phyloP scores from a whole-genome alignment of 805 yeast species.

The Nakazawaea pomicola region DNA sequence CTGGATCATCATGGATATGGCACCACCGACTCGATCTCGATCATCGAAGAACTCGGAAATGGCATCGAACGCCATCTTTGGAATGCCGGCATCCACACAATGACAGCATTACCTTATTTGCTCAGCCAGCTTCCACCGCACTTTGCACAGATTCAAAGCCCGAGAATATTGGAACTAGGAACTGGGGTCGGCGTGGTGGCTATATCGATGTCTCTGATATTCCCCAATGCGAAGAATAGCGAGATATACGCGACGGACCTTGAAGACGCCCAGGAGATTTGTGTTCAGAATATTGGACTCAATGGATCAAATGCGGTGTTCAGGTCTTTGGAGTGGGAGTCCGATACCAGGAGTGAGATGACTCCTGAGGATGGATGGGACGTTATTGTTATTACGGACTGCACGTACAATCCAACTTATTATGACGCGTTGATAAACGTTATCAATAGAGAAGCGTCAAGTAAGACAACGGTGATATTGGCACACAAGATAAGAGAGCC shows the following conservation, averaged over 20 bases:
- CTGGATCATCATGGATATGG: no score
- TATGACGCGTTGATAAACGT: slow-evolving; percentile 30
- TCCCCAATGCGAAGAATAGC: slow-evolving; percentile 15
- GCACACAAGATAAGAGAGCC: slow-evolving; percentile 23
- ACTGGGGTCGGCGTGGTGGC: slow-evolving; percentile 39
- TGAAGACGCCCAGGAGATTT: slow-evolving; percentile 31
- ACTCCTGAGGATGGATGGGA: slow-evolving; percentile 30
- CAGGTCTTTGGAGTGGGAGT: slow-evolving; percentile 33
- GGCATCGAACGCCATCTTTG: slow-evolving; percentile 38
- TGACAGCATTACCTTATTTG: slow-evolving; percentile 1
- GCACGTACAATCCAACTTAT: slow-evolving; percentile 36
- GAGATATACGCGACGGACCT: slow-evolving; percentile 31
- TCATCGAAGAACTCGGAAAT: slow-evolving; percentile 32
- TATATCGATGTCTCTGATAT: slow-evolving; percentile 21
- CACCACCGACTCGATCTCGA: slow-evolving; percentile 8
- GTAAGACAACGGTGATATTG: slow-evolving; percentile 19
- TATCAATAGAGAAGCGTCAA: slow-evolving; percentile 15
- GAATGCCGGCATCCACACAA: slow-evolving; percentile 32
- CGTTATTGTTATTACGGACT: slow-evolving; percentile 34
- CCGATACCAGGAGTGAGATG: slow-evolving; percentile 15
- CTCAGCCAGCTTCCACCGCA: not conserved
- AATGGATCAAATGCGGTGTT: slow-evolving; percentile 22
- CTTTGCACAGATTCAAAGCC: no score
- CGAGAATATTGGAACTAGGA: slow-evolving; percentile 32
- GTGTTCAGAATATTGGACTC: slow-evolving; percentile 25